phyloP scores from a whole-genome alignment of 768 basidiomycete genomes.

The Rhodosporidiobolus odoratus region DNA sequence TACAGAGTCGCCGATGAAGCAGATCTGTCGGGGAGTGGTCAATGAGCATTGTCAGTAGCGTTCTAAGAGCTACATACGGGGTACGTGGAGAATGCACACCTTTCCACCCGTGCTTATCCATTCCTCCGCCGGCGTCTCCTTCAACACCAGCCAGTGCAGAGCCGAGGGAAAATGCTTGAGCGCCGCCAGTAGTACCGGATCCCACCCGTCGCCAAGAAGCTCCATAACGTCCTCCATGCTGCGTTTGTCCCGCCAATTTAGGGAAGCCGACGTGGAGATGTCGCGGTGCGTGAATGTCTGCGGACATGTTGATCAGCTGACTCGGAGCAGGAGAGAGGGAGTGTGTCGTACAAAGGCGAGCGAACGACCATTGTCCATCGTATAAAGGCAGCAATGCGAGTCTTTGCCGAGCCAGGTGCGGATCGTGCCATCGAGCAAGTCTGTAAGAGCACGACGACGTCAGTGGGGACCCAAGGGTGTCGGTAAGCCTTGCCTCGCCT shows the following conservation, averaged over 20 bases:
- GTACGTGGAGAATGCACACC: slow-evolving; percentile 1
- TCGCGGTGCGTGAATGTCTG: slow-evolving; percentile 34
- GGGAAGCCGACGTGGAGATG: not conserved
- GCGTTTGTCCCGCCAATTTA: slow-evolving; percentile 19
- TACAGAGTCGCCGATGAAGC: slow-evolving; percentile 17
- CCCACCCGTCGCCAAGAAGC: slow-evolving; percentile 18
- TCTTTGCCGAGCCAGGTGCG: slow-evolving; percentile 32
- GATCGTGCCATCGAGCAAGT: slow-evolving; percentile 32
- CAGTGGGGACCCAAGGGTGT: not conserved
- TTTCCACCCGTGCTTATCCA: slow-evolving; percentile 29
- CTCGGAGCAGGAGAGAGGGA: not conserved
- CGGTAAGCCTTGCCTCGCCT: not conserved
- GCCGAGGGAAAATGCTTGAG: slow-evolving; percentile 18
- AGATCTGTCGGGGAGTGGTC: not conserved
- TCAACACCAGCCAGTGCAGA: slow-evolving; percentile 30
- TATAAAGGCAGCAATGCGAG: slow-evolving; percentile 25
- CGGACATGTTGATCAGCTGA: not conserved
- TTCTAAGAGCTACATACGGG: not conserved
- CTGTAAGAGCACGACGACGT: not conserved
- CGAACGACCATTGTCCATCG: slow-evolving; percentile 23
- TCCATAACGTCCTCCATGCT: not conserved
- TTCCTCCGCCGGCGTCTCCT: slow-evolving; percentile 17
- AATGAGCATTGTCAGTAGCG: not conserved
- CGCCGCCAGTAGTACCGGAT: slow-evolving; percentile 5
- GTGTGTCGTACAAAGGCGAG: slow-evolving; percentile 20